phyloP scores from a whole-genome alignment of 495 filamentous ascomycete species.

The Aspergillus sparsus region DNA sequence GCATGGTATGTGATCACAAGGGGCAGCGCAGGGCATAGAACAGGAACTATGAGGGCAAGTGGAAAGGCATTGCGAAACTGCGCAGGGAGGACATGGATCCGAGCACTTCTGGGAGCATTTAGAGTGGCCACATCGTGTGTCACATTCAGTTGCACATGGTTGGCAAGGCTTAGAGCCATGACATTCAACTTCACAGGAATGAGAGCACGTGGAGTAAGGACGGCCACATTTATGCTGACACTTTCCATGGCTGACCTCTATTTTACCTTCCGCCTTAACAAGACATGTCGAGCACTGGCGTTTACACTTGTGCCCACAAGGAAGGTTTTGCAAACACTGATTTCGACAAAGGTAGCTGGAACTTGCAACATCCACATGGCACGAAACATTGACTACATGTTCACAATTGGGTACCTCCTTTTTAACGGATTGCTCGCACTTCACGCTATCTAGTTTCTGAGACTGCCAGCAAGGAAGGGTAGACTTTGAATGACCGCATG shows the following conservation, averaged over 20 bases:
- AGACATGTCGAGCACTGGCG: slow-evolving; percentile 53
- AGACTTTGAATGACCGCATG: slow-evolving; percentile 58
- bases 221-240: slow-evolving; percentile 58
- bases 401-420: slow-evolving; percentile 53
- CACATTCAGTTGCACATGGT: slow-evolving; percentile 57
- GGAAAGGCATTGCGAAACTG: slow-evolving; percentile 57
- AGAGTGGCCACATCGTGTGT: slow-evolving; percentile 64
- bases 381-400: slow-evolving; percentile 54
- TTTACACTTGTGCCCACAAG: slow-evolving; percentile 65
- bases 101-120: slow-evolving; percentile 58
- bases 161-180: slow-evolving; percentile 55
- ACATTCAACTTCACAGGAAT: slow-evolving; percentile 55
- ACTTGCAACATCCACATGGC: slow-evolving; percentile 44
- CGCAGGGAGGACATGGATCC: slow-evolving; percentile 69
- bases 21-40: slow-evolving; percentile 64
- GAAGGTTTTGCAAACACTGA: slow-evolving; percentile 46
- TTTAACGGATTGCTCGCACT: slow-evolving; percentile 42
- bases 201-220: slow-evolving; percentile 57
- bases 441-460: slow-evolving; percentile 40
- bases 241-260: slow-evolving; percentile 42
- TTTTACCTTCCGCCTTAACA: background rate
- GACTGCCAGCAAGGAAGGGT: slow-evolving; percentile 54
- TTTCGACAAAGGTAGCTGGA: slow-evolving; percentile 44
- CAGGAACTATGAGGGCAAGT: slow-evolving; percentile 60
- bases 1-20: slow-evolving; percentile 66